Evolutionary conservation across 1,284 basidiomycete genomes (phyloP), one percentile per base, ranked within the genome.

Genomic region (Wolfiporia cocos): DNA sequence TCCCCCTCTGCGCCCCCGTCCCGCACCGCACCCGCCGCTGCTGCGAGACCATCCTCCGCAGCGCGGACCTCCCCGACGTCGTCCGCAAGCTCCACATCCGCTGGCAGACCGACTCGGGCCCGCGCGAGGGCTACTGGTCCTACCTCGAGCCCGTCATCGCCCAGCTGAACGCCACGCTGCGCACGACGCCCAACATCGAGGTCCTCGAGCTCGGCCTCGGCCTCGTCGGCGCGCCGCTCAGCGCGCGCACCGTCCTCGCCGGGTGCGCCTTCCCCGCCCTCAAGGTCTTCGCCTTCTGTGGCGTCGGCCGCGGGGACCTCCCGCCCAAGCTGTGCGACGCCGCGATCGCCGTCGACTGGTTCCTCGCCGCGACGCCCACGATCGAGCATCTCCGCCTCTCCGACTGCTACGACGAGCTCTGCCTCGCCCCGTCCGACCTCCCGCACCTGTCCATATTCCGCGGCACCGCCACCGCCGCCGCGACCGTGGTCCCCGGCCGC

Each of bases 141-240:
- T 48, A 48, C 26, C 51, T 59, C 29, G 48, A 50, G 9, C 55
- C 56, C 28, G 54, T 50, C 7, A 49, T 58, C 35, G 23, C 7
- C 12, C 22, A n/a, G 12, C 62, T 52, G 23, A 60, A 62, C 45
- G 46, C 45, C 34, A 52, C 74, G n/a, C 59, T 81, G 21, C 67
- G 59, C 10, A 54, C 48, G 3, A 64, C 79, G 23, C 44, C 48
- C 17, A 59, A 61, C 36, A 66, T 81, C 43, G 74, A 79, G 46
- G 67, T 68, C 3, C 68, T 82, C 44, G 78, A 81, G 43, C 63
- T 83, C 41, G 69, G 69, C 44, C 67, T 81, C 21, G 75, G 72
- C 3, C 57, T 65, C 37, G 47, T 55, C 23, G 54, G 60, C 32
- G 53, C 48, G 19, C 48, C 52, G 12, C 45, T 59, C 29, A 47